Conservation (phyloP, 805 yeast genomes). For the Pichia insulana region DNA sequence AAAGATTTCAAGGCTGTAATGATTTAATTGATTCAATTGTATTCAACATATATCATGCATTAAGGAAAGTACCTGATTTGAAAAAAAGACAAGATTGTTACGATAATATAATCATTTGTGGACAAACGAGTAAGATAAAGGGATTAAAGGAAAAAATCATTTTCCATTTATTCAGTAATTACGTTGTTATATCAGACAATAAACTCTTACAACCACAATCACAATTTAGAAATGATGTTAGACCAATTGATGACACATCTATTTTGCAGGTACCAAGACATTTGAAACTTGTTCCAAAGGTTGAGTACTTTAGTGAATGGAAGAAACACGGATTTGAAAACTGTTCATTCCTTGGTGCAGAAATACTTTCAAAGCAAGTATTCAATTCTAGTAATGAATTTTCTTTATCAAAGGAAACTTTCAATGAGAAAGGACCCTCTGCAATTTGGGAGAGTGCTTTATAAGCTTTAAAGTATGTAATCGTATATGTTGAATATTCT, state of each 20-base stretch:
- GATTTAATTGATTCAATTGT: slow-evolving; percentile 49
- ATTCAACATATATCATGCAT: slow-evolving; percentile 41
- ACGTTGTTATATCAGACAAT: slow-evolving; percentile 18
- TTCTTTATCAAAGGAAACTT: slow-evolving; percentile 61
- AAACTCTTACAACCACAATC: slow-evolving; percentile 15
- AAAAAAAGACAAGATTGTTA: slow-evolving; percentile 72
- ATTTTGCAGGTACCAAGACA: slow-evolving; percentile 70
- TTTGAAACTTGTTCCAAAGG: slow-evolving; percentile 58
- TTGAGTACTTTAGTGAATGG: slow-evolving; percentile 95
- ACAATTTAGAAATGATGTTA: slow-evolving; percentile 26
- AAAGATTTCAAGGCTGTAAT: slow-evolving; percentile 76
- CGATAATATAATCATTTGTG: slow-evolving; percentile 73
- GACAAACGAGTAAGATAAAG: slow-evolving; percentile 63
- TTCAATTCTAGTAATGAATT: slow-evolving; percentile 61
- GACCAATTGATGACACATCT: slow-evolving; percentile 20
- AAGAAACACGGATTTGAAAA: slow-evolving; percentile 72
- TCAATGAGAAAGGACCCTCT: slow-evolving; percentile 72
- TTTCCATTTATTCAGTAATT: slow-evolving; percentile 35
- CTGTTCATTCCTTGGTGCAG: slow-evolving; percentile 75
- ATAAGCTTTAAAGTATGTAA: slow-evolving; percentile 10
- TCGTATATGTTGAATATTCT: too few relatives aligned
- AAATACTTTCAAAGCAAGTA: slow-evolving; percentile 78
- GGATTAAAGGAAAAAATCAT: slow-evolving; percentile 72
- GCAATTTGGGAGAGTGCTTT: slow-evolving; percentile 53
- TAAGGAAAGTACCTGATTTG: slow-evolving; percentile 50